Evolutionary conservation across 495 filamentous ascomycete species (phyloP), one percentile per base, ranked within the genome.

Genomic region (Saxophila tyrrhenica): DNA sequence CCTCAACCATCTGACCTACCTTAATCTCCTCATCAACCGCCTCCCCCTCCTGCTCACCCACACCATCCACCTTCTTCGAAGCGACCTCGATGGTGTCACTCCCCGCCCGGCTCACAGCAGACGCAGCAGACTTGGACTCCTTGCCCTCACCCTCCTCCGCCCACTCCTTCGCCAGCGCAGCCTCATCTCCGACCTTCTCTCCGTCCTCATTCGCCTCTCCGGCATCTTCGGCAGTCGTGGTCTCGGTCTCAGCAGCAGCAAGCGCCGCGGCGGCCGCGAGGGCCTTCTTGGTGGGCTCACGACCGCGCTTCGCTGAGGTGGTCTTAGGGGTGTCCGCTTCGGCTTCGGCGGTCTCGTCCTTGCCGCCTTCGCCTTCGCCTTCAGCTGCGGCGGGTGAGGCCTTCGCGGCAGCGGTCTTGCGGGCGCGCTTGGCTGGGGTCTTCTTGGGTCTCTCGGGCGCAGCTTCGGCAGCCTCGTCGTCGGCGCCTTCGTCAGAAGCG

Each of bases 391-490:
- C 51, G 2, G 29, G 20, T 2, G 16, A n/a, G n/a, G n/a, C n/a
- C n/a, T n/a, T 54, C 16, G 16, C 23, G 20, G 45, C 21, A 5
- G 44, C 5, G 38, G 22, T 35, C 44, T 50, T 49, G 19, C 53
- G 29, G 39, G 23, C 53, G 9, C 49, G 39, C 47, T 56, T 56
- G 45, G 50, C 39, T 20, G 50, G 21, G 3, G 42, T 51, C 51
- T 58, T 22, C 24, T 49, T 39, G 29, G 29, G 29, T 17, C 49
- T 10, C 45, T 39, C 29, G 8, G 10, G 13, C 35, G 5, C 52
- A 10, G 19, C 24, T 13, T 51, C 29, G n/a, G 25, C n/a, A 21
- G 7, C 49, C 19, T 53, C 32, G 49, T 39, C 21, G 13, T 51
- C 49, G 23, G 20, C n/a, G n/a, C n/a, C n/a, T n/a, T n/a, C n/a